A percentile compares a stretch with the other conserved stretches of the same genome.
Evolutionary conservation across 2,329 filamentous ascomycete genomes (phyloP).

Genomic region (Tolypocladium sp.): DNA sequence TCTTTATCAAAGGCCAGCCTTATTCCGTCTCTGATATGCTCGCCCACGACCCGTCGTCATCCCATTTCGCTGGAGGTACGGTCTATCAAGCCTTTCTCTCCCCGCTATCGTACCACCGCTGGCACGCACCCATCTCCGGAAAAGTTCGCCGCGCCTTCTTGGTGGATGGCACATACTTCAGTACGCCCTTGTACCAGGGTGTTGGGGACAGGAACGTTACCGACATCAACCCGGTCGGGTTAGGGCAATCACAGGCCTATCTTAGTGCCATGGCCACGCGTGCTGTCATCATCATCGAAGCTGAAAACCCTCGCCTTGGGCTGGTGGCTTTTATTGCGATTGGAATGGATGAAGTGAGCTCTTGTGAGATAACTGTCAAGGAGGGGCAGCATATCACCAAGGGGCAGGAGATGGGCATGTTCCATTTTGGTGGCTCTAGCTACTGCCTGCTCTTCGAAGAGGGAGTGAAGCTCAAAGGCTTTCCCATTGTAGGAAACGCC

Average conservation of each 20-base stretch:
- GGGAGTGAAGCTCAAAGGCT: constrained; percentile 36
- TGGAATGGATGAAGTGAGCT: constrained; percentile 69
- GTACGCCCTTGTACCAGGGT: constrained; percentile 38
- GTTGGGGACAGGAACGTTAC: constrained; percentile 16
- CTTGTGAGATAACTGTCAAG: constrained; percentile 60
- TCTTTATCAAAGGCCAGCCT: constrained; percentile 62
- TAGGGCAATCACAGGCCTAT: constrained; percentile 52
- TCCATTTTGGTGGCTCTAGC: constrained; percentile 68
- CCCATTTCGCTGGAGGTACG: constrained; percentile 52
- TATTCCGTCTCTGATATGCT: constrained; percentile 60
- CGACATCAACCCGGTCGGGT: constrained; percentile 29
- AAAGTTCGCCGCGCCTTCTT: constrained; percentile 48
- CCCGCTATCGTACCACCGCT: constrained; percentile 60
- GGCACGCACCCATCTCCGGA: constrained; percentile 61
- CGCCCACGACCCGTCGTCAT: constrained; percentile 37
- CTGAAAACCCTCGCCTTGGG: constrained; percentile 57
- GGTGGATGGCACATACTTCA: constrained; percentile 58
- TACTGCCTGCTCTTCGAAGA: constrained; percentile 60
- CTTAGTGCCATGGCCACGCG: constrained; percentile 59
- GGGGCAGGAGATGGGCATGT: constrained; percentile 68
- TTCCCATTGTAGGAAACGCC: constrained; percentile 20
- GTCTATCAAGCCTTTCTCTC: constrained; percentile 64
- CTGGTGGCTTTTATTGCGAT: constrained; percentile 62
- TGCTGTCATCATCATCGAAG: constrained; percentile 60
- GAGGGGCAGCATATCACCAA: constrained; percentile 58